Evolutionary conservation across 768 basidiomycete genomes (phyloP).

Genomic region (Exidia glandulosa): DNA sequence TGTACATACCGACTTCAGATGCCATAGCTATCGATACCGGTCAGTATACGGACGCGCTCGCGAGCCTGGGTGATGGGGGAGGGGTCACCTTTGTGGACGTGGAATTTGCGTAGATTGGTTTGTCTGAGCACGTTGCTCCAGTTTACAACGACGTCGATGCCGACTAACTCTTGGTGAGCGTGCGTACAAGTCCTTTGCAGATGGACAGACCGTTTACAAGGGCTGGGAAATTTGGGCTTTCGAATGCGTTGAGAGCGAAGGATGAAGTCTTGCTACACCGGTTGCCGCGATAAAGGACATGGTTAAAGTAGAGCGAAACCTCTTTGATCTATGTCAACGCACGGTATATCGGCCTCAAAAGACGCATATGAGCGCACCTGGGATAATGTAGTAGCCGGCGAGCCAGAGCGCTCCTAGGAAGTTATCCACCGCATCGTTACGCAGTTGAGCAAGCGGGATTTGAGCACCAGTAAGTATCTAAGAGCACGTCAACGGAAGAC

Average conservation of each 20-base stretch:
- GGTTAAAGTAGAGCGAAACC: slow-evolving; percentile 83
- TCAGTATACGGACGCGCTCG: background rate
- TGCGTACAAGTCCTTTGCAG: background rate
- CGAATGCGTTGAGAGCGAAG: slow-evolving; percentile 73
- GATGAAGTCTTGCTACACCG: slow-evolving; percentile 75
- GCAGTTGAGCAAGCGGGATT: slow-evolving; percentile 79
- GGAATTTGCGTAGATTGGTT: slow-evolving; percentile 65
- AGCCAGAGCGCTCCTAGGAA: slow-evolving; percentile 80
- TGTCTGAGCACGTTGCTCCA: slow-evolving; percentile 85
- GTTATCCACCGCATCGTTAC: slow-evolving; percentile 94
- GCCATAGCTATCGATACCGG: slow-evolving; percentile 48
- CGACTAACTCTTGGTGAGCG: slow-evolving; percentile 38
- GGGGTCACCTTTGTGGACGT: slow-evolving; percentile 59
- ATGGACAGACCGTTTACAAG: slow-evolving; percentile 57
- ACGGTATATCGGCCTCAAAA: no score
- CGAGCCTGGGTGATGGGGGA: background rate
- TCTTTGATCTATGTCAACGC: slow-evolving; percentile 24
- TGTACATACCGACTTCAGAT: slow-evolving; percentile 60
- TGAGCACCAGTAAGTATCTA: slow-evolving; percentile 90
- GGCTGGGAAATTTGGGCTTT: slow-evolving; percentile 74
- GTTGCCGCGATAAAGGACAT: slow-evolving; percentile 77
- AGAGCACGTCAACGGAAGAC: background rate
- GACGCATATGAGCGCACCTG: slow-evolving; percentile 37
- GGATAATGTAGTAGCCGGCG: slow-evolving; percentile 85
- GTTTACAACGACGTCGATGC: slow-evolving; percentile 81